Evolutionary conservation across 257 asterid species (phyloP).

Genomic region (Penstemon eatonii): DNA sequence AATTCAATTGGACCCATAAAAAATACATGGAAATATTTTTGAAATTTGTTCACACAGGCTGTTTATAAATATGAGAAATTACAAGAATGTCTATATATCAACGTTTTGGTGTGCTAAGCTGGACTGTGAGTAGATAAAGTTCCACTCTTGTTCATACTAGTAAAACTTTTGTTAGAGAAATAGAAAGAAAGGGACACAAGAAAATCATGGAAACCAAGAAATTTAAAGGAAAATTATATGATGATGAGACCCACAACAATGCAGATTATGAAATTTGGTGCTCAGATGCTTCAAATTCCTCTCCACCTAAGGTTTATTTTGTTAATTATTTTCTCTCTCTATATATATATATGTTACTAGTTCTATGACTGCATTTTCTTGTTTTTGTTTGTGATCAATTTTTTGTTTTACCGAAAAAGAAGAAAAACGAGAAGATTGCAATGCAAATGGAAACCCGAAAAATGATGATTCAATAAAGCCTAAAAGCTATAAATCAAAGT

Average conservation of each 20-base stretch:
- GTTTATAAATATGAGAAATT: no score
- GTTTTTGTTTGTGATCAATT: constrained; percentile 16
- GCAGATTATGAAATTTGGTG: no score
- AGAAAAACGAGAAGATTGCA: constrained; percentile 28
- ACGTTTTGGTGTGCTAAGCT: no score
- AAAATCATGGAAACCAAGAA: constrained; percentile 15
- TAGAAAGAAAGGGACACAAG: neutral
- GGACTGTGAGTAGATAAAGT: no score
- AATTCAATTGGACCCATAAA: no score
- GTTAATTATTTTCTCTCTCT: neutral
- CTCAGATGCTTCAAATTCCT: no score
- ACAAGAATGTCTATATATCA: no score
- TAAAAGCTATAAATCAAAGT: constrained; percentile 42
- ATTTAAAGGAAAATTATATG: no score
- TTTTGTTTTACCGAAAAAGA: constrained; percentile 30
- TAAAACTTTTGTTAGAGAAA: constrained; percentile 23
- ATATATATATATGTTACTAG: neutral
- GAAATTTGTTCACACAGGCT: no score
- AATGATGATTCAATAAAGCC: constrained; percentile 40
- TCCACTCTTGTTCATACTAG: neutral
- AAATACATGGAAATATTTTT: no score
- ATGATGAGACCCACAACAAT: no score
- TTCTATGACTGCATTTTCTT: constrained; percentile 16
- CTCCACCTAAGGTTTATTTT: no score
- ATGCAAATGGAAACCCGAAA: constrained; percentile 38